Evolutionary conservation across 495 filamentous ascomycete genomes (phyloP), one percentile per base, ranked within the genome.

Genomic region (Penicillium mononematosum): DNA sequence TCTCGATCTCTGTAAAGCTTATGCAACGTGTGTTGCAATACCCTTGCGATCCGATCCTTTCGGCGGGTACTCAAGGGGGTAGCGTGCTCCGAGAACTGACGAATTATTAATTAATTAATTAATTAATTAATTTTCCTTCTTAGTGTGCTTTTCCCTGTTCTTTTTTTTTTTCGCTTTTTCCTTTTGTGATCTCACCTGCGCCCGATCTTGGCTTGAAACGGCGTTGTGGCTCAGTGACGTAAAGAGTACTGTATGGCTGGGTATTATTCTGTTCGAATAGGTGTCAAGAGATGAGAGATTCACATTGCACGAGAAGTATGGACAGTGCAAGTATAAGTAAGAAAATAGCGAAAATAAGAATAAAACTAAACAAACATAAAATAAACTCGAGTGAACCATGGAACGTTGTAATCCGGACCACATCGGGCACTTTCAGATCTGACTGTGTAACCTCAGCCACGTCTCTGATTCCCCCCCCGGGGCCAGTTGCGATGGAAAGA

Each of bases 1-100:
- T 65, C 65, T 62, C 62, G 65, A 68, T 68, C 65, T 29, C 27
- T 29, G 27, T 49, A 59, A 67, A 68, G 65, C 62, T 68, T 68
- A 63, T 55, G 53, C 55, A 55, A 59, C 61, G 46, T 51, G 53
- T 47, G 51, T 41, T 34, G 50, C 41, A 45, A 48, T n/a, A 48
- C 24, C 45, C 54, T 56, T 50, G 53, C 53, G 42, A 44, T 17
- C 62, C 56, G 62, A 54, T 53, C 38, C n/a, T 29, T 32, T 49
- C n/a, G 51, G 47, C 31, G 12, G 44, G 38, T 60, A 46, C 58
- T 63, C 32, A 60, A 66, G 60, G 19, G 38, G 58, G 54, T 57
- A 66, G 31, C 27, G 38, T 45, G 39, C 41, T 38, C 59, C 55
- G 49, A 58, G 29, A 48, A 48, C 39, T 24, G 53, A 61, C 53